Percentiles rank a stretch among this genome's conserved stretches.
Conservation (phyloP, 2,329 filamentous ascomycete genomes). For the Phyllosticta paracitricarpa region DNA sequence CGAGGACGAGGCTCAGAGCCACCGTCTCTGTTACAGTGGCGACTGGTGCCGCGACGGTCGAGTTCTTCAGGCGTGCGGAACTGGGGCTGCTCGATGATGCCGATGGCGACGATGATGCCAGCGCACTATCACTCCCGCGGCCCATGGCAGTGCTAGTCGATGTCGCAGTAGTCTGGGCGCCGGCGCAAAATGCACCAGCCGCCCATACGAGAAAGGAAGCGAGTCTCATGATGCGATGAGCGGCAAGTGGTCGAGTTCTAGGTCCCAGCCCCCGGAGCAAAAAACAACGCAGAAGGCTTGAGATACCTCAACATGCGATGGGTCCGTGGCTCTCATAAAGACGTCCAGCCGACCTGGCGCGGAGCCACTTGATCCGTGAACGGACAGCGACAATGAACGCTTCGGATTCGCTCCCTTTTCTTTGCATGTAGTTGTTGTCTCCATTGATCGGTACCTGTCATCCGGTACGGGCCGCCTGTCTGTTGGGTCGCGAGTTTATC, state of each 20-base stretch:
- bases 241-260: background rate
- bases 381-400: background rate
- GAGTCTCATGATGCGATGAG: background rate
- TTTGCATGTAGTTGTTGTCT: background rate
- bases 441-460: background rate
- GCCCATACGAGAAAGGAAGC: background rate
- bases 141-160: background rate
- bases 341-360: background rate
- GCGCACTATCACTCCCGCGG: background rate
- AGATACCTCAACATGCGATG: background rate
- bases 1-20: constrained; percentile 7
- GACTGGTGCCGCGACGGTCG: background rate
- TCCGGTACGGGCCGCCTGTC: background rate
- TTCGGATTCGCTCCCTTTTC: background rate
- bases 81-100: background rate
- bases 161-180: background rate
- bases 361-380: background rate
- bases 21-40: constrained; percentile 6
- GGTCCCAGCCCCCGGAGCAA: background rate
- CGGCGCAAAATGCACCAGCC: background rate
- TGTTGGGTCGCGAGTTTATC: background rate
- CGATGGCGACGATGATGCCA: background rate
- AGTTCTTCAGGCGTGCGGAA: background rate
- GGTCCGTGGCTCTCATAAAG: background rate
- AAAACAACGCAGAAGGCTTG: background rate